Evolutionary conservation across 805 yeast species (phyloP).

Genomic region (Nakazawaea ambrosiae): DNA sequence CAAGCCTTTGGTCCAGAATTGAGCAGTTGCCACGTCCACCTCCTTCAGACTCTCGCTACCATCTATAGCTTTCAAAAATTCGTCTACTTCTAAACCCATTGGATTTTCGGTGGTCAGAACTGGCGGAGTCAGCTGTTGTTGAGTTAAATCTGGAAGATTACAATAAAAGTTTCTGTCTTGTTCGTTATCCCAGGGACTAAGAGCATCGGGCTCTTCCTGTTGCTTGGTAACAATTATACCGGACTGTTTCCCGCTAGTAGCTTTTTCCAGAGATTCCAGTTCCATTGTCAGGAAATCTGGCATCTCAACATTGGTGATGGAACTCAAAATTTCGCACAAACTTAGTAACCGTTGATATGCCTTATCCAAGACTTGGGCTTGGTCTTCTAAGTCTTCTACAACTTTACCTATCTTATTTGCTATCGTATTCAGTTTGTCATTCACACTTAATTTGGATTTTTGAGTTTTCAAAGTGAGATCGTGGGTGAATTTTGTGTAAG

Average conservation of each 20-base stretch:
- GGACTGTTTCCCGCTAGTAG: neutral
- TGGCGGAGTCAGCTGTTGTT: no score
- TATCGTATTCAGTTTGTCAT: neutral
- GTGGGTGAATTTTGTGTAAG: no score
- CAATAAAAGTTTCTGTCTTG: neutral
- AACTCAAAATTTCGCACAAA: neutral
- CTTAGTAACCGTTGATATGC: neutral
- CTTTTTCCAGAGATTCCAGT: no score
- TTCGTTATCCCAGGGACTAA: neutral
- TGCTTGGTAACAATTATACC: no score
- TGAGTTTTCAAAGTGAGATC: no score
- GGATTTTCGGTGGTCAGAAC: no score
- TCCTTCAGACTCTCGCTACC: conserved; percentile 30
- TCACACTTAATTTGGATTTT: no score
- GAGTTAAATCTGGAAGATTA: conserved; percentile 11
- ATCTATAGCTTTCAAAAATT: conserved; percentile 40
- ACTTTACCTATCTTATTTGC: conserved; percentile 3
- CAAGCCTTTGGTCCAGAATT: conserved; percentile 42
- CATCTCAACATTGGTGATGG: neutral
- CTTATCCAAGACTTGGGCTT: neutral
- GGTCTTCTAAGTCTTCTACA: conserved; percentile 9
- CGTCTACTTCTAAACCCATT: conserved; percentile 5
- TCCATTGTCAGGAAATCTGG: neutral
- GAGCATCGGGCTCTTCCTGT: neutral
- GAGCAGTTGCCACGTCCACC: conserved; percentile 9